Conservation (phyloP, 2,329 filamentous ascomycete genomes). For the Colletotrichum sp. region DNA sequence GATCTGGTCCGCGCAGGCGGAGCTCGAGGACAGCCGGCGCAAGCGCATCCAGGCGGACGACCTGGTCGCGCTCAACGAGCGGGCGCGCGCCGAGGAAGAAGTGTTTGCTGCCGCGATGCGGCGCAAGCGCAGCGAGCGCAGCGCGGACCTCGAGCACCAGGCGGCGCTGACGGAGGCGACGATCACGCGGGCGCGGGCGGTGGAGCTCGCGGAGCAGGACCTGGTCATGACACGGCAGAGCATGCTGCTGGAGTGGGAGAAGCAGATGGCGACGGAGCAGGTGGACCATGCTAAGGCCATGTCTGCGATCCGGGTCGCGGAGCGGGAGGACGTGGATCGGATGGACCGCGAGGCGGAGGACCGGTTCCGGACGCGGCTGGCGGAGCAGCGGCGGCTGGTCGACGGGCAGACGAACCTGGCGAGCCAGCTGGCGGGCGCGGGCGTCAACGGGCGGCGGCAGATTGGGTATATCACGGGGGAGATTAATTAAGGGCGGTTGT, state of each 20-base stretch:
- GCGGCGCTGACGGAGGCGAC: slow-evolving; percentile 50
- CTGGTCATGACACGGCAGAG: slow-evolving; percentile 48
- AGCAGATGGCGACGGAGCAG: slow-evolving; percentile 47
- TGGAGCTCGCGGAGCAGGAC: slow-evolving; percentile 53
- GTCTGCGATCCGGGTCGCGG: slow-evolving; percentile 52
- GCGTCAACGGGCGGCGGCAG: slow-evolving; percentile 47
- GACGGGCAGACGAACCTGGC: slow-evolving; percentile 47
- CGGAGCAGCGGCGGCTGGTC: slow-evolving; percentile 57
- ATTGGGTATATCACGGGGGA: slow-evolving; percentile 63
- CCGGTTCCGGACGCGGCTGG: slow-evolving; percentile 49
- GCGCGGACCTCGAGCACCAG: slow-evolving; percentile 49
- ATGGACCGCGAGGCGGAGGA: slow-evolving; percentile 52
- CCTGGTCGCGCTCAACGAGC: slow-evolving; percentile 45
- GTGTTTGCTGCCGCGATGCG: slow-evolving; percentile 40
- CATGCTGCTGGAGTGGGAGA: slow-evolving; percentile 55
- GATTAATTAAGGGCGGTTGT: slow-evolving; percentile 39
- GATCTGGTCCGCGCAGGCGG: slow-evolving; percentile 51
- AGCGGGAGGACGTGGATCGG: slow-evolving; percentile 56
- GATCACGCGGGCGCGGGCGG: slow-evolving; percentile 45
- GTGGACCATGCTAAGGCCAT: slow-evolving; percentile 55
- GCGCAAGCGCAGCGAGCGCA: slow-evolving; percentile 40
- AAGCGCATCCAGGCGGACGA: slow-evolving; percentile 52
- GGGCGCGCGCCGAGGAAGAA: slow-evolving; percentile 53
- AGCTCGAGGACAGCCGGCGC: slow-evolving; percentile 57
- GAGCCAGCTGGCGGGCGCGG: slow-evolving; percentile 33